Evolutionary conservation across 306 rosid genomes (phyloP).

Genomic region (Biancaea sappan): DNA sequence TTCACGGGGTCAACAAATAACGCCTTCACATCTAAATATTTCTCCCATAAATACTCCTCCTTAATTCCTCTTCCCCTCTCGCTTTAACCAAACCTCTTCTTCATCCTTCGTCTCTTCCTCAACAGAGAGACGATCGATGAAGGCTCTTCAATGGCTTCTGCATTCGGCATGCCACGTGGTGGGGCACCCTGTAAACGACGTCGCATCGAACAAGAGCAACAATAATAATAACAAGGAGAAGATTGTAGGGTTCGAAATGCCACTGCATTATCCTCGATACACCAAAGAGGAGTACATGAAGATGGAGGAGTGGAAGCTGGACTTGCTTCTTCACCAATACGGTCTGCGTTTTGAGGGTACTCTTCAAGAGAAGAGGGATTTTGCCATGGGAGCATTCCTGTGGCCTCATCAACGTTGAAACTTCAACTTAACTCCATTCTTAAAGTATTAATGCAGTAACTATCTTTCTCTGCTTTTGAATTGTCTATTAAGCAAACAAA

Average conservation of each 20-base stretch:
- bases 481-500: background rate
- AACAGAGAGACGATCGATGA: background rate
- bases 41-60: background rate
- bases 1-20: background rate
- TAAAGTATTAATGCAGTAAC: background rate
- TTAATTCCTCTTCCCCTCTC: background rate
- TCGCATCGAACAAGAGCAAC: no score
- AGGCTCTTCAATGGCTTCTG: background rate
- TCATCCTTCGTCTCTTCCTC: background rate
- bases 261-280: background rate
- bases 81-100: background rate
- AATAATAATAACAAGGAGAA: no score
- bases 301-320: constrained; percentile 1
- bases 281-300: background rate
- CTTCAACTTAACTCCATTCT: background rate
- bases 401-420: background rate
- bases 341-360: background rate
- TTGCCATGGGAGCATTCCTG: background rate
- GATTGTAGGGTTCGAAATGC: background rate
- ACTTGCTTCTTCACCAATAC: background rate
- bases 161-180: background rate
- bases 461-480: no score
- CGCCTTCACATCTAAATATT: no score
- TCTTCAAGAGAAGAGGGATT: background rate
- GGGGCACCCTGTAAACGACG: background rate